phyloP scores from a whole-genome alignment of 129 eudicot genomes.

The Pseudognaphalium luteoalbum region DNA sequence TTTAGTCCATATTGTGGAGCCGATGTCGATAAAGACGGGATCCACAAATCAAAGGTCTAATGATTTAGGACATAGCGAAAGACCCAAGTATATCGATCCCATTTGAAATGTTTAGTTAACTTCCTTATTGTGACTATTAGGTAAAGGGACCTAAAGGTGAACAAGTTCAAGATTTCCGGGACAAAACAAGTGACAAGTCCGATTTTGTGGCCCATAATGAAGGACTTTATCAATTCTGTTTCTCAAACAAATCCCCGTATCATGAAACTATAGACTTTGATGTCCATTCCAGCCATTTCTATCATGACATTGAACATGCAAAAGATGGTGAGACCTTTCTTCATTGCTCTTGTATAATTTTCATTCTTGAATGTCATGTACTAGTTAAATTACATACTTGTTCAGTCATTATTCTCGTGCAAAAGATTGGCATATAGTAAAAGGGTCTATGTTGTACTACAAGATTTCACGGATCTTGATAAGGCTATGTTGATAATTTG shows the following conservation, averaged over 20 bases:
- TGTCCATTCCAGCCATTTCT: conserved; percentile 62
- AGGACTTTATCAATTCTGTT: conserved; percentile 80
- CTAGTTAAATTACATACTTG: background rate
- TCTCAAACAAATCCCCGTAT: conserved; percentile 86
- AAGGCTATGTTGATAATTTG: background rate
- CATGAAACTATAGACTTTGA: conserved; percentile 87
- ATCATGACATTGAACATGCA: conserved; percentile 76
- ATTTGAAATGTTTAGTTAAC: background rate
- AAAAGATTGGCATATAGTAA: background rate
- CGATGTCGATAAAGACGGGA: background rate
- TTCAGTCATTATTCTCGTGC: background rate
- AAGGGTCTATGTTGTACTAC: background rate
- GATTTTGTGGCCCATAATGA: conserved; percentile 71
- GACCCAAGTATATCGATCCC: background rate
- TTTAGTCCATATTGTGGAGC: background rate
- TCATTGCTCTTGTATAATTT: background rate
- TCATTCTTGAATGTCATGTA: background rate
- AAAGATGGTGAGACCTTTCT: conserved; percentile 67
- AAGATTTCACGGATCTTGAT: background rate
- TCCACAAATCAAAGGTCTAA: background rate
- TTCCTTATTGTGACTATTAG: conserved; percentile 39
- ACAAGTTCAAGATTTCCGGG: conserved; percentile 74
- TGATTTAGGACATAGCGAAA: background rate
- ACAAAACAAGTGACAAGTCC: conserved; percentile 69
- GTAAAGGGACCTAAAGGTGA: conserved; percentile 87